Conservation (phyloP, 306 rosid species). For the Benincasa hispida region DNA sequence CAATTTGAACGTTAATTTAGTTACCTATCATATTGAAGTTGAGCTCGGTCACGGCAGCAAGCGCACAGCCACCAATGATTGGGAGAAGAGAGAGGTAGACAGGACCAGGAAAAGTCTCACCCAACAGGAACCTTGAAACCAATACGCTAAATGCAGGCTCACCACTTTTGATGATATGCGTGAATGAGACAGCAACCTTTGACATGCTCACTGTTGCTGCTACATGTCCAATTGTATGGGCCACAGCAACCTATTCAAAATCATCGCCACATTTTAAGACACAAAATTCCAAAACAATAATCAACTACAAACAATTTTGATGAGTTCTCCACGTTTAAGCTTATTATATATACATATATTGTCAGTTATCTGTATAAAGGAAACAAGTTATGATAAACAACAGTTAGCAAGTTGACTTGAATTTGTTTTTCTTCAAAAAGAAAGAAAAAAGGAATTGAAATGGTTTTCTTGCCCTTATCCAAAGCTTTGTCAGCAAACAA, state of each 20-base stretch:
- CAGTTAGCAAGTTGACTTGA: neutral
- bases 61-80: constrained; percentile 95
- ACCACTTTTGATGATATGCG: constrained; percentile 97
- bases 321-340: neutral
- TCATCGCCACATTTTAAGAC: neutral
- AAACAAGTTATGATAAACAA: neutral
- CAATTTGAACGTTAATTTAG: neutral
- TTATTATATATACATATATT: neutral
- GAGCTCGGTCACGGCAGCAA: constrained; percentile 94
- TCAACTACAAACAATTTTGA: neutral
- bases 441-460: neutral
- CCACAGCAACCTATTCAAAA: constrained; percentile 69
- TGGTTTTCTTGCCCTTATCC: constrained; percentile 16
- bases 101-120: constrained; percentile 64
- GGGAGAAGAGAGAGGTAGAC: constrained; percentile 86
- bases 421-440: neutral
- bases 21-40: constrained; percentile 96
- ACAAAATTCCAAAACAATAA: neutral
- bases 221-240: constrained; percentile 95
- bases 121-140: constrained; percentile 80
- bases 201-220: constrained; percentile 98
- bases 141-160: constrained; percentile 94
- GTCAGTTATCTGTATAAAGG: neutral
- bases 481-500: constrained; percentile 25
- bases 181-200: constrained; percentile 94